Evolutionary conservation across 2,329 filamentous ascomycete species (phyloP).

Genomic region (Calonectria hawksworthii): DNA sequence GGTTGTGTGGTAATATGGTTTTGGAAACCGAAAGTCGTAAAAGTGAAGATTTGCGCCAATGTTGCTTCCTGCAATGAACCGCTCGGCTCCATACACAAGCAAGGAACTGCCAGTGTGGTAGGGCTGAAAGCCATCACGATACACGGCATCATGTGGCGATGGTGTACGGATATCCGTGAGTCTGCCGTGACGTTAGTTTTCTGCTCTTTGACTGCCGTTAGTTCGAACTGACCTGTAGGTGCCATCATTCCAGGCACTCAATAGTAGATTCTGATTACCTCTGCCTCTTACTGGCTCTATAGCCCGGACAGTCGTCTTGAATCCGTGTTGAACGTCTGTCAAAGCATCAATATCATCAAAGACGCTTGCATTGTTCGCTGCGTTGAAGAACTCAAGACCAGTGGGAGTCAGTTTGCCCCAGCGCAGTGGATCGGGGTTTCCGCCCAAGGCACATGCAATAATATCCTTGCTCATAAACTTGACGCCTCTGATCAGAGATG

Average conservation of each 20-base stretch:
- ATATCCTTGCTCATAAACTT: constrained; percentile 62
- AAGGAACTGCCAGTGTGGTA: constrained; percentile 61
- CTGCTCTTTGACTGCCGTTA: not conserved
- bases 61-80: constrained; percentile 65
- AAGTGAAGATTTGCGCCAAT: constrained; percentile 60
- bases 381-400: constrained; percentile 55
- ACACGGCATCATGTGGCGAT: constrained; percentile 61
- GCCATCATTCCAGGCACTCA: constrained; percentile 69
- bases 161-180: constrained; percentile 66
- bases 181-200: constrained; percentile 36
- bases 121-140: constrained; percentile 67
- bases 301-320: constrained; percentile 59
- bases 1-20: constrained; percentile 62
- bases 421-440: constrained; percentile 58
- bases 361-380: constrained; percentile 48
- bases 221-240: constrained; percentile 54
- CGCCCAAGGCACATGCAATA: constrained; percentile 61
- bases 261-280: constrained; percentile 57
- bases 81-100: constrained; percentile 63
- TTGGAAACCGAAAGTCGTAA: constrained; percentile 68
- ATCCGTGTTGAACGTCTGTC: constrained; percentile 45
- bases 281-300: constrained; percentile 59
- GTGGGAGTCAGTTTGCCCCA: constrained; percentile 62
- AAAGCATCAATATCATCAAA: constrained; percentile 33
- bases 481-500: constrained; percentile 48